Evolutionary conservation across 2,329 filamentous ascomycete genomes (phyloP), one percentile per base, ranked within the genome.

Genomic region (Fonsecaea multimorphosa): DNA sequence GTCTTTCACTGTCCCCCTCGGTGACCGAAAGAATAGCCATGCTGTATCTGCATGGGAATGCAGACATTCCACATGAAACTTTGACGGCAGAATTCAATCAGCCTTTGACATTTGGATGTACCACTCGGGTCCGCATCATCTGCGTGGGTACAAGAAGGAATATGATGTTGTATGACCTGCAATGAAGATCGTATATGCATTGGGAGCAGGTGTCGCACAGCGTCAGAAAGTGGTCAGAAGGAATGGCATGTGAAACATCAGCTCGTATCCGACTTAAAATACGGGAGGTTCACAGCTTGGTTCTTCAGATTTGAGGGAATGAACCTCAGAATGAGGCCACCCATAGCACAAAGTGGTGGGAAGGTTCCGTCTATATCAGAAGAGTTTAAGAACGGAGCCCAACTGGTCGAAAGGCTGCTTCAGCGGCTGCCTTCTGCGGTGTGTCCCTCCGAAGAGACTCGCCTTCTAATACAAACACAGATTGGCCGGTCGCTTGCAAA

Each of bases 101-200:
- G 3, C 2, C 12, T 7, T 27, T 27, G 14, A 52, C 22, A 14
- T 49, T 52, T 11, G 49, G 19, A 29, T 52, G 11, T 52, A 2
- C 14, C 22, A 52, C 22, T 52, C 49, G 49, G 49, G 49, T 31
- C 49, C 49, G 49, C 49, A 52, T 52, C 49, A 52, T 29, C 29
- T 27, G 19, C 11, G 16, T 8, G 38, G 38, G 38, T 1, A 3
- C 3, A n/a, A 19, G 4, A 40, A 40, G n/a, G 16, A 40, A 40
- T 40, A 40, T n/a, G 16, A 40, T 40, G 38, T 11, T 19, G 38
- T 40, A n/a, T 19, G 38, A 40, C 16, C 38, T 40, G 14, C 36
- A 40, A 40, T 40, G 16, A 19, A 19, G 38, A 40, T 19, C 38
- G 38, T 40, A 19, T 40, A 40, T n/a, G 38, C 1, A n/a, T 40